Evolutionary conservation across 2,329 filamentous ascomycete species (phyloP), one percentile per base, ranked within the genome.

Genomic region (Scedosporium apiospermum): DNA sequence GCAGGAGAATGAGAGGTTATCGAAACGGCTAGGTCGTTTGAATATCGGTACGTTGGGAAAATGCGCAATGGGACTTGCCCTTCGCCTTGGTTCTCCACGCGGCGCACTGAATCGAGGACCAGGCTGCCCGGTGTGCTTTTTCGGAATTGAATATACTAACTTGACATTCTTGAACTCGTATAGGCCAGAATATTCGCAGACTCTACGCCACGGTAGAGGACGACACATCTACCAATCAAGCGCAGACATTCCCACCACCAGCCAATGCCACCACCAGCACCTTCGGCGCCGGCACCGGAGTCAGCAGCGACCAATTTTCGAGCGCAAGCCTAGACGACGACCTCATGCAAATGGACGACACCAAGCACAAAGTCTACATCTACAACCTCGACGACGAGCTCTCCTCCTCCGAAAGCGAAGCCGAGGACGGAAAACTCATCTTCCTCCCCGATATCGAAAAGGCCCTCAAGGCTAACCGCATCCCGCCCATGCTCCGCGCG

Each of bases 321-420:
- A 66, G 65, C 61, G 61, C 30, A 34, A 34, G 30, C 30, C 30
- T 67, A 58, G 70, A 71, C 21, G 77, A 84, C 65, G 88, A 91
- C 67, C 71, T 74, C 63, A 97, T 98, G 93, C 83, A 89, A 63
- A 73, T 98, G 65, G 93, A 98, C 75, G 88, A 96, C 75, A 88
- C 90, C 38, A 89, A 90, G 69, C 82, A 96, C 77, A 90, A 89
- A 71, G 86, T 97, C 64, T 97, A 95, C 80, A 92, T 99, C 68
- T 88, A 93, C 78, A 87, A 96, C 74, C 80, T 99, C 9, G 92
- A 96, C 71, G 89, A 89, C 68, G 93, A 98, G 75, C 83, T 98
- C 38, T 88, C 88, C 14, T 78, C 77, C 6, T 72, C 73, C 30
- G 85, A 89, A 64, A 77, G 80, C 58, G 78, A 84, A 51, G 80